Conservation (phyloP, 169 alveolate genomes). For the Plasmodium knowlesi region DNA sequence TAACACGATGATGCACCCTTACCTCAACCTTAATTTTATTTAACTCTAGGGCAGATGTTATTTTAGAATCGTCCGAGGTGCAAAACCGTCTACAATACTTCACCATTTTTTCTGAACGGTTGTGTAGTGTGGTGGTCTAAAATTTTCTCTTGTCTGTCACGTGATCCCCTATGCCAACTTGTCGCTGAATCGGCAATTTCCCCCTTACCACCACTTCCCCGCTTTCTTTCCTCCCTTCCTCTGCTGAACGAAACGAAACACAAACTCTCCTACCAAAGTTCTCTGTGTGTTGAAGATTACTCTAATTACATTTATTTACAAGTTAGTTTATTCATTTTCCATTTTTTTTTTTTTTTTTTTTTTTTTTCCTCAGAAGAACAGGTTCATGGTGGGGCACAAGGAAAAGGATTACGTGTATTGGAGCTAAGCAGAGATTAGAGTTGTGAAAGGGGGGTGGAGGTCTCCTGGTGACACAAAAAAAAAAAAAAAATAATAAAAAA, state of each 20-base stretch:
- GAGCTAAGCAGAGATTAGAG: not conserved
- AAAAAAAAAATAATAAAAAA: not conserved
- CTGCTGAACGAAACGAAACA: not conserved
- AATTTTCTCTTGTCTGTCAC: not conserved
- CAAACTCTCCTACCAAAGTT: not conserved
- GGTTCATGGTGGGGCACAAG: not conserved
- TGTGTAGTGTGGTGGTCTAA: not conserved
- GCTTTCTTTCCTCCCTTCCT: not conserved
- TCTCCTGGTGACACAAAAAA: not conserved
- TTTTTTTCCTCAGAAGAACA: not conserved
- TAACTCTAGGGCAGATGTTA: slow-evolving; percentile 25
- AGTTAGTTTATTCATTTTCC: not conserved
- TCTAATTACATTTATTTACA: not conserved
- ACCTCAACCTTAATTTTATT: slow-evolving; percentile 40
- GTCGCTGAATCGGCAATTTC: not conserved
- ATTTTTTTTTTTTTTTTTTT: not conserved
- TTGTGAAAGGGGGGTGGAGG: not conserved
- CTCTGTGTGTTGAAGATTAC: not conserved
- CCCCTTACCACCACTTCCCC: not conserved
- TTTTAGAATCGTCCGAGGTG: slow-evolving; percentile 15
- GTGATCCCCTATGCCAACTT: not conserved
- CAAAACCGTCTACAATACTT: slow-evolving; percentile 16
- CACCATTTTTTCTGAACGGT: not conserved
- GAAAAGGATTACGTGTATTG: not conserved
- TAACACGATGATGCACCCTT: not conserved